phyloP scores from a whole-genome alignment of 805 yeast species.

The Cyberlindnera samutprakarnensis region DNA sequence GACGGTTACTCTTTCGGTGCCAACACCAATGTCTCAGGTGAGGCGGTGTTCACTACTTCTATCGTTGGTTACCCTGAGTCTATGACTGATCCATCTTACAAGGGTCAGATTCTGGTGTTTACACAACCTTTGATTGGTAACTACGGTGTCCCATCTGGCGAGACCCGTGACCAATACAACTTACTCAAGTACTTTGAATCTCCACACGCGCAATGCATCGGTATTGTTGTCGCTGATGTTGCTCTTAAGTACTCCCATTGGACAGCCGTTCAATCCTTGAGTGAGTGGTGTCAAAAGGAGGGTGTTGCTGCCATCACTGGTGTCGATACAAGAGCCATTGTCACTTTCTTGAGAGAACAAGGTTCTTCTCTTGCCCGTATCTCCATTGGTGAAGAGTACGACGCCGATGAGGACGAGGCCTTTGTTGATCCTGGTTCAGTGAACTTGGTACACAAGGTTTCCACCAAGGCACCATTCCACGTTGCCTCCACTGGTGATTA shows the following conservation, averaged over 20 bases:
- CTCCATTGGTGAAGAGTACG: conserved; percentile 84
- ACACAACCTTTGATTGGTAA: conserved; percentile 97
- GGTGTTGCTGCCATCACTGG: conserved; percentile 96
- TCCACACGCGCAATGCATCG: conserved; percentile 87
- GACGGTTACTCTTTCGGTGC: conserved; percentile 96
- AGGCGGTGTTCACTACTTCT: conserved; percentile 96
- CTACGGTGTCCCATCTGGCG: conserved; percentile 92
- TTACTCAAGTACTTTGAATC: conserved; percentile 87
- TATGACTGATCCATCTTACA: conserved; percentile 97
- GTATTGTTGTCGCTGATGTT: conserved; percentile 92
- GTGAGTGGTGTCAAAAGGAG: conserved; percentile 94
- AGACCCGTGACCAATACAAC: conserved; percentile 74
- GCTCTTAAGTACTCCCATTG: conserved; percentile 97
- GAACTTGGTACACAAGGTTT: conserved; percentile 86
- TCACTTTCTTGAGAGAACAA: conserved; percentile 86
- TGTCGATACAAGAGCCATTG: conserved; percentile 94
- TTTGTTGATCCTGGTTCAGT: conserved; percentile 85
- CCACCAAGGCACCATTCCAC: conserved; percentile 94
- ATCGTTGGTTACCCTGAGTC: conserved; percentile 98
- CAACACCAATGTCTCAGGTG: conserved; percentile 86
- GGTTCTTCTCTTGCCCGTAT: conserved; percentile 93
- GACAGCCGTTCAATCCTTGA: conserved; percentile 96
- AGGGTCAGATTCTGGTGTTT: conserved; percentile 93
- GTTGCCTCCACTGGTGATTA: conserved; percentile 56
- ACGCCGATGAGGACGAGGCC: conserved; percentile 87